Base-by-base conservation (phyloP, 805 yeast species). In the Cyberlindnera misumaiensis region DNA sequence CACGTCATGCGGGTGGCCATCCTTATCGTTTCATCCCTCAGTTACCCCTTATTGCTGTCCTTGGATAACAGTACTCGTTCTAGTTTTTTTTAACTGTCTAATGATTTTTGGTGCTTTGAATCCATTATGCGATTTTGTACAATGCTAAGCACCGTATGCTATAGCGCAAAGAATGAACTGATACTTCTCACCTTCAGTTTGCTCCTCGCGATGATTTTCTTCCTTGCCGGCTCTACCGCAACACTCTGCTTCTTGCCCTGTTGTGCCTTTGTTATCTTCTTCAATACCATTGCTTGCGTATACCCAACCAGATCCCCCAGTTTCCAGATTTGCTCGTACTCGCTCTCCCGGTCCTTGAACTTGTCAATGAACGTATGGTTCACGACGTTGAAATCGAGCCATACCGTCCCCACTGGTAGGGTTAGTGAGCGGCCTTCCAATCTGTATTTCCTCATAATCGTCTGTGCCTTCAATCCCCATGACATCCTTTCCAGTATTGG, bases 151-250 rank as follows among this genome's bases (percentile, higher is more conserved):
- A 15, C 30, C 10, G 10, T n/a, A 13, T 12, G 6, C 41, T 32
- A 43, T 10, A 52, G 26, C 24, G 51, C 55, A 38, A 52, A 53
- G 38, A 53, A 53, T 2, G 49, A 38, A 12, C 45, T 46, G 11
- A 47, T 35, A 7, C 40, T 40, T 9, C 37, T 39, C 8, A 38
- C 37, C 16, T 41, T 30, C 7, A 30, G 17, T 13, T 36, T 37
- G 34, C 40, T 41, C 41, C 39, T 40, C 22, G 38, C 13, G 5
- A 38, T 40, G 15, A 35, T 35, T 18, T 36, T 30, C 36, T 35
- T 44, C 22, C 11, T 11, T 30, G 22, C 5, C 25, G n/a, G 11
- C 24, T 18, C 22, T 17, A 17, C 16, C 32, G 3, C n/a, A 15
- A 10, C 32, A 22, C 7, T 30, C n/a, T 30, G 24, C 14, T 18